Percentiles rank a stretch among this genome's conserved stretches.
phyloP scores from a whole-genome alignment of 2,329 filamentous ascomycete species.

The Scedosporium minutisporum region DNA sequence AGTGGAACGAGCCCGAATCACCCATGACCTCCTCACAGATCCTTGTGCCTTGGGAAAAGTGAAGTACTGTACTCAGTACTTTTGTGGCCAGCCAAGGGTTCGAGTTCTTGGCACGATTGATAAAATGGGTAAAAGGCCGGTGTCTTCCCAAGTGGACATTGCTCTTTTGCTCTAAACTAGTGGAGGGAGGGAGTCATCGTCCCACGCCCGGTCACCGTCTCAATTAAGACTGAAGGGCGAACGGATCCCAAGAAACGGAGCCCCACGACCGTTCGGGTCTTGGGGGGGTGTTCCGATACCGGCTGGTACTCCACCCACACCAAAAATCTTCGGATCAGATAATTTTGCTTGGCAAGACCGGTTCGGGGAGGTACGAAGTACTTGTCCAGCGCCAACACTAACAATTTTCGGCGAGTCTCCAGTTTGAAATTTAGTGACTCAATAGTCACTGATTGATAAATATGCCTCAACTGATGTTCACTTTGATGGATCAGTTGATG shows the following conservation, averaged over 20 bases:
- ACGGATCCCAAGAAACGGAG: background rate
- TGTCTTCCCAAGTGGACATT: background rate
- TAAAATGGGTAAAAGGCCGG: background rate
- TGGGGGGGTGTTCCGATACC: constrained; percentile 1
- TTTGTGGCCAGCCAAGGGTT: background rate
- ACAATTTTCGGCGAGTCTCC: background rate
- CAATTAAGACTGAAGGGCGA: background rate
- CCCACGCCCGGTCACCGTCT: background rate
- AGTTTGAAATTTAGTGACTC: too few species aligned
- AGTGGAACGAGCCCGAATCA: background rate
- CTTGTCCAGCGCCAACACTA: background rate
- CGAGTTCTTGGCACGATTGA: constrained; percentile 5
- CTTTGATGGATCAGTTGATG: too few species aligned
- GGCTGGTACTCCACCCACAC: background rate
- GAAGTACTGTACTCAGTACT: background rate
- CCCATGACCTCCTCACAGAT: background rate
- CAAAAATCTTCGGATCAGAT: constrained; percentile 23
- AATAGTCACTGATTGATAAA: too few species aligned
- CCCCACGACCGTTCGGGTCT: background rate
- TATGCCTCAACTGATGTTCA: too few species aligned
- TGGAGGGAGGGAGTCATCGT: too few species aligned
- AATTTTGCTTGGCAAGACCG: constrained; percentile 15
- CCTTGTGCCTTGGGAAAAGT: background rate
- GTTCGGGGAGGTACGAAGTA: background rate
- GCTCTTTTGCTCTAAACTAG: too few species aligned